Evolutionary conservation across 2,329 filamentous ascomycete species (phyloP), one percentile per base, ranked within the genome.

Genomic region (Talaromyces sp.): DNA sequence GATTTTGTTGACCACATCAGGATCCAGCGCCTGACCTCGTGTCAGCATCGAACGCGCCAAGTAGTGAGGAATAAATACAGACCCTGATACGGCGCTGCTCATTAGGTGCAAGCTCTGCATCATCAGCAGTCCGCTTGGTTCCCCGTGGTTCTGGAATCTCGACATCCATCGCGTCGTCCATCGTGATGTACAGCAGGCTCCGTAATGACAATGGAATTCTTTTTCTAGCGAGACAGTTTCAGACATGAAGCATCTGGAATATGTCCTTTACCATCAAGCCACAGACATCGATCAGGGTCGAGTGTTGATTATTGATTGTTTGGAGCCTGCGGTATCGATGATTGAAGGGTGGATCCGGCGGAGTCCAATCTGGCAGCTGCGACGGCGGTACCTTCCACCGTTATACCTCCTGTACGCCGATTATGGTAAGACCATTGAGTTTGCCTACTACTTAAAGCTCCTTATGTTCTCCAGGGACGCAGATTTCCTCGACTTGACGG

Each of bases 1-100:
- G 70, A 99, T 99, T 78, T 98, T 99, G 83, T 98, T 99, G 69
- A 99, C 91, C 25, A 99, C 95, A 80, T 95, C 90, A 68, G 91
- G 89, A 73, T 96, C 91, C 31, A 99, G 85, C 15, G 94, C 90
- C 89, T 96, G 78, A 19, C n/a, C 45, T 33, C 72, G 52, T 71
- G 69, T 68, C 22, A 62, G 43, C 31, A 62, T 27, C 47, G 17
- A 43, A 43, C 17, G 39, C n/a, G 41, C 67, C 4, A n/a, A 19
- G 35, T 15, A 9, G 35, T 13, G 22, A 15, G 49, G 22, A 35
- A 35, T 49, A 31, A 4, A 22, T 58, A 65, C 64, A 67, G 43
- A 77, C 76, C 68, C 72, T 75, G 70, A 86, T 86, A 35, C 82
- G 82, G 70, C 82, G 81, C 17, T 84, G 83, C 57, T 78, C 78